Conservation (phyloP, 176 grass and related monocot genomes). For the Phoenix roebelenii region DNA sequence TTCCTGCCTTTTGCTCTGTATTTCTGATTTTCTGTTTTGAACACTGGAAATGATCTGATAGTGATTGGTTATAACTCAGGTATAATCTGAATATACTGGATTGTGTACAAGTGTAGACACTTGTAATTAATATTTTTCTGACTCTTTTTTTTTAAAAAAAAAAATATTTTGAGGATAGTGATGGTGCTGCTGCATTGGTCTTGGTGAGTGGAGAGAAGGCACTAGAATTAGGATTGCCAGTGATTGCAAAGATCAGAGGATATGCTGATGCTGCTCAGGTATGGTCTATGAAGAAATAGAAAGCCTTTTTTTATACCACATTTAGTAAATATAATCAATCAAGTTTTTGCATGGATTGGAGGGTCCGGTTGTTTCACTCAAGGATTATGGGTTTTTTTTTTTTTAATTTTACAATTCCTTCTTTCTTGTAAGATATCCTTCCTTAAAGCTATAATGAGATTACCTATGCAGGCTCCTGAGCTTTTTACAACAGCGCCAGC, state of each 20-base stretch:
- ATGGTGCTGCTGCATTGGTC: slow-evolving; percentile 64
- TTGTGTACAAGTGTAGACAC: too few relatives aligned
- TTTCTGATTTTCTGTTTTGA: slow-evolving; percentile 1
- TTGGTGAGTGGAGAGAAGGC: slow-evolving; percentile 81
- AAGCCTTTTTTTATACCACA: too few relatives aligned
- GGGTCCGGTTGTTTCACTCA: too few relatives aligned
- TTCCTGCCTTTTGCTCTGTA: not conserved
- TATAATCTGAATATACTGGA: too few relatives aligned
- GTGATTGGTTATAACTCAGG: too few relatives aligned
- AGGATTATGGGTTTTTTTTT: too few relatives aligned
- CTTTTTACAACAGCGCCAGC: slow-evolving; percentile 86
- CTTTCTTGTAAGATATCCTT: too few relatives aligned
- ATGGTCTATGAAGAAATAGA: not conserved
- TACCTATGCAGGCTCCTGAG: slow-evolving; percentile 64
- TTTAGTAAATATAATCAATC: not conserved
- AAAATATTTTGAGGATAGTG: slow-evolving; percentile 21
- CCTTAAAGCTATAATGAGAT: not conserved
- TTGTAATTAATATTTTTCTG: too few relatives aligned
- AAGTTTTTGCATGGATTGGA: not conserved
- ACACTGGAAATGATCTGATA: not conserved
- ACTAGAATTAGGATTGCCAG: slow-evolving; percentile 61
- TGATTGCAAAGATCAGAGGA: slow-evolving; percentile 73
- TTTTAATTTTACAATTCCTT: too few relatives aligned
- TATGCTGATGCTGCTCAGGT: slow-evolving; percentile 91
- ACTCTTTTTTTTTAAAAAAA: slow-evolving; percentile 1